A percentile compares a stretch with the other conserved stretches of the same genome.
Evolutionary conservation across 495 filamentous ascomycete genomes (phyloP).

Genomic region (Chaetomidium leptoderma): DNA sequence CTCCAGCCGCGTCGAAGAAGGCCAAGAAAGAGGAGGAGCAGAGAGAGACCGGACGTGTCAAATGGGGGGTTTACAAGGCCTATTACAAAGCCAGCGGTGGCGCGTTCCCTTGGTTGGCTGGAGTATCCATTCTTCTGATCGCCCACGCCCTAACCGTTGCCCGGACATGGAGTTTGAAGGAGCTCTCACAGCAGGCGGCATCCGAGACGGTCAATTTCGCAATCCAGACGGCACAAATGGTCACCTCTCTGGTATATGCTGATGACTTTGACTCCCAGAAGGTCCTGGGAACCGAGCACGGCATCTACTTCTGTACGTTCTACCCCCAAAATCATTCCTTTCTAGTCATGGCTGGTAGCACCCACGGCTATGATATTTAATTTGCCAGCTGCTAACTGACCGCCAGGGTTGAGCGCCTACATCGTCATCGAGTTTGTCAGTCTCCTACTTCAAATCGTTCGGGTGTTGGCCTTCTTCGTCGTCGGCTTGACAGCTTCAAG

Average conservation of each 20-base stretch:
- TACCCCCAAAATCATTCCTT: neutral
- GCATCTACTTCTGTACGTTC: conserved; percentile 20
- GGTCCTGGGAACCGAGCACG: neutral
- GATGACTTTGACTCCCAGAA: conserved; percentile 6
- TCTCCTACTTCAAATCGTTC: conserved; percentile 28
- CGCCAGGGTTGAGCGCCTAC: conserved; percentile 23
- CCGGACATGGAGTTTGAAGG: conserved; percentile 33
- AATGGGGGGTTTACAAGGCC: conserved; percentile 50
- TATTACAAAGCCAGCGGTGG: conserved; percentile 59
- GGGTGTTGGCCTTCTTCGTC: conserved; percentile 28
- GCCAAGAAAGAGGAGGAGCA: conserved; percentile 45
- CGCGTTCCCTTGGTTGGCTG: conserved; percentile 47
- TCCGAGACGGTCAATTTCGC: conserved; percentile 14
- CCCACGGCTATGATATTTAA: neutral
- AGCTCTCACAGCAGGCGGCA: conserved; percentile 28
- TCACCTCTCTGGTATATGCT: conserved; percentile 4
- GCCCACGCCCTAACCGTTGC: conserved; percentile 41
- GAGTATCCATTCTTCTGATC: conserved; percentile 41
- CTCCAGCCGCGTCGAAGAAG: conserved; percentile 30
- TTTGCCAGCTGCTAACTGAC: conserved; percentile 11
- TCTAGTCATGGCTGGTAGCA: neutral
- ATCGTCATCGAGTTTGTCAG: conserved; percentile 29
- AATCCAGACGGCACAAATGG: neutral
- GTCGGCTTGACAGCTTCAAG: conserved; percentile 37
- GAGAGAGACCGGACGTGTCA: conserved; percentile 55